Percentiles rank a stretch among this genome's conserved stretches.
These are phyloP conservation scores for Phytophthora boehmeriae DNA, from an alignment of 352 stramenopile species.

Conservation along the genomic window DNA sequence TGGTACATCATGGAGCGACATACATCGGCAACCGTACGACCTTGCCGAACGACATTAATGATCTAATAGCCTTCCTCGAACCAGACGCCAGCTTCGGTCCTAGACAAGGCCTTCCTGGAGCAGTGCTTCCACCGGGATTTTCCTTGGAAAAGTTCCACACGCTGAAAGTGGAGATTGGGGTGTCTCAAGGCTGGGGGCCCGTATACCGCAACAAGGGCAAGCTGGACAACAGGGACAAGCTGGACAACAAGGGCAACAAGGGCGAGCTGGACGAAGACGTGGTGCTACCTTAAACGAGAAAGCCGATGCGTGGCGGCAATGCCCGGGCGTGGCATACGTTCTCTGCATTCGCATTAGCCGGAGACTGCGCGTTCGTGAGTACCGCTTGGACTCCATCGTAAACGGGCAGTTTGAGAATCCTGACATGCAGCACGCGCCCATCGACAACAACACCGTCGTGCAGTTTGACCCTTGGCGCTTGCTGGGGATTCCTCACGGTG, in stretches of 20 bases:
- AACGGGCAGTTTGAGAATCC: constrained; percentile 10
- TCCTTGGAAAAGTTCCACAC: background rate
- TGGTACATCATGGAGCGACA: no score
- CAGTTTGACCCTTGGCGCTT: constrained; percentile 9
- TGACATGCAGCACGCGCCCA: background rate
- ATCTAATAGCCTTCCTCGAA: no score
- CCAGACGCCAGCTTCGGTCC: constrained; percentile 9
- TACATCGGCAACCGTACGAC: no score
- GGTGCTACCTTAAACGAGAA: constrained; percentile 6
- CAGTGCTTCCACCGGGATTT: background rate
- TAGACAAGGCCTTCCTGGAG: background rate
- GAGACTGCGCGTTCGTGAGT: background rate
- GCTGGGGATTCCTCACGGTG: constrained; percentile 4
- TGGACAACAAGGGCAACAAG: no score
- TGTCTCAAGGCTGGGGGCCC: background rate
- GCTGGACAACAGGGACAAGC: no score
- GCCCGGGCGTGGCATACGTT: constrained; percentile 7
- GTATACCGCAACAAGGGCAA: background rate
- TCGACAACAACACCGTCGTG: constrained; percentile 3
- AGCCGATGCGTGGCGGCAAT: constrained; percentile 11
- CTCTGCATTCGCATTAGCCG: constrained; percentile 4
- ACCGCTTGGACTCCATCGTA: constrained; percentile 14
- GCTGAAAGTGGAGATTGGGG: constrained; percentile 16
- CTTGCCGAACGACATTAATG: no score
- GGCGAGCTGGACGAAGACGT: no score